Conservation (phyloP, 495 filamentous ascomycete genomes). For the Neurospora pannonica region DNA sequence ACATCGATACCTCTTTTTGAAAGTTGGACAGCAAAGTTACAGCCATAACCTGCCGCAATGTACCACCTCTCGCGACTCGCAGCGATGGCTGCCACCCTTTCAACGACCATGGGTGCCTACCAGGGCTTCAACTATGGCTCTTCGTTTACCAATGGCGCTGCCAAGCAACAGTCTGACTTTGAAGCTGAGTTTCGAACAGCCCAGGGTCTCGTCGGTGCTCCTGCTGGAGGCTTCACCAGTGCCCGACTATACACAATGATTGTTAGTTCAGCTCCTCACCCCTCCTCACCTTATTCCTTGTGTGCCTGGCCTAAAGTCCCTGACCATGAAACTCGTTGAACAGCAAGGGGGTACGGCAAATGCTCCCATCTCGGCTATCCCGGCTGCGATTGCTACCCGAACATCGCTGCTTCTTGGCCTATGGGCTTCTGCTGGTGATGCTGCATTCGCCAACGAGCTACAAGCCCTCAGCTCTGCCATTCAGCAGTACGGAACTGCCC, state of each 20-base stretch:
- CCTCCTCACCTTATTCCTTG: not conserved
- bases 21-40: not conserved
- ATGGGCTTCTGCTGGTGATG: conserved; percentile 63
- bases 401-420: conserved; percentile 67
- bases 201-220: conserved; percentile 56
- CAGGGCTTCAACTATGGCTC: conserved; percentile 83
- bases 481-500: conserved; percentile 47
- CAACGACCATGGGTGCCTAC: conserved; percentile 26
- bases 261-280: conserved; percentile 18
- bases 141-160: conserved; percentile 48
- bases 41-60: conserved; percentile 18
- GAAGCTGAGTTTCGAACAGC: conserved; percentile 61
- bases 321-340: not conserved
- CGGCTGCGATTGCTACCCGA: conserved; percentile 64
- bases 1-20: not conserved
- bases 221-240: conserved; percentile 55
- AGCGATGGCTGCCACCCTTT: conserved; percentile 21
- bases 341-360: conserved; percentile 45
- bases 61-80: conserved; percentile 14
- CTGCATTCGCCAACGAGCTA: conserved; percentile 57
- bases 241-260: conserved; percentile 48
- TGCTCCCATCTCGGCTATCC: conserved; percentile 57
- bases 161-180: conserved; percentile 58
- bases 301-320: not conserved
- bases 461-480: conserved; percentile 57